phyloP scores from a whole-genome alignment of 1,284 basidiomycete genomes.

The Pseudozyma hubeiensis region DNA sequence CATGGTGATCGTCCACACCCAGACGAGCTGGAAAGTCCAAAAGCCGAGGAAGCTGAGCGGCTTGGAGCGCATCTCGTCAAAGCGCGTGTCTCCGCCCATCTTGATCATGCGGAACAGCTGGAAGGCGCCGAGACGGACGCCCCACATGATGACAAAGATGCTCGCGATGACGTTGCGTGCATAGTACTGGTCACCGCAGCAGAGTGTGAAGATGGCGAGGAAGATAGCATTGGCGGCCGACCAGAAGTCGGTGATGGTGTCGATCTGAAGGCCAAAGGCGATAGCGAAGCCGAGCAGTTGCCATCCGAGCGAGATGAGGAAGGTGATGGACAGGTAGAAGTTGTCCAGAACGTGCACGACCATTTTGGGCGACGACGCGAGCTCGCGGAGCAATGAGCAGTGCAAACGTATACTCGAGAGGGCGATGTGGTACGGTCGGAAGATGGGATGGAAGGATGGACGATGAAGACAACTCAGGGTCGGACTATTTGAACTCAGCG shows the following conservation, averaged over 20 bases:
- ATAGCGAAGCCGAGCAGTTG: constrained; percentile 78
- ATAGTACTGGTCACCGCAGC: constrained; percentile 71
- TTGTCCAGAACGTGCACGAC: constrained; percentile 72
- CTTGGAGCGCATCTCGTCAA: constrained; percentile 66
- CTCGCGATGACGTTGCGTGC: constrained; percentile 74
- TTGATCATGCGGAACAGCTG: constrained; percentile 65
- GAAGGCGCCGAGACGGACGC: constrained; percentile 60
- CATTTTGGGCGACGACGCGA: constrained; percentile 14
- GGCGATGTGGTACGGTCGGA: too few relatives aligned
- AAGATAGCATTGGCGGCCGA: constrained; percentile 60
- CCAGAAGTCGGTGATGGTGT: constrained; percentile 66
- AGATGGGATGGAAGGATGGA: background rate
- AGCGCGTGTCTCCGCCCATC: constrained; percentile 64
- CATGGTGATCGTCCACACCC: constrained; percentile 59
- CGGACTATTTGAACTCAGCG: background rate
- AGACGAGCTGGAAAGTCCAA: constrained; percentile 59
- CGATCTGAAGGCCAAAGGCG: constrained; percentile 62
- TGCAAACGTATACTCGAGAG: background rate
- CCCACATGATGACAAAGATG: constrained; percentile 73
- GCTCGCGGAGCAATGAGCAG: background rate
- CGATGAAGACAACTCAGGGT: background rate
- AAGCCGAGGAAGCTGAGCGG: constrained; percentile 48
- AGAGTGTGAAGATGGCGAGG: constrained; percentile 68
- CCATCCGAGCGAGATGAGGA: constrained; percentile 77
- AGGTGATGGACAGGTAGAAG: constrained; percentile 77